These are phyloP conservation scores for Aspergillus eucalypticola DNA, from an alignment of 2,329 filamentous ascomycete genomes.

Conservation along the genomic window DNA sequence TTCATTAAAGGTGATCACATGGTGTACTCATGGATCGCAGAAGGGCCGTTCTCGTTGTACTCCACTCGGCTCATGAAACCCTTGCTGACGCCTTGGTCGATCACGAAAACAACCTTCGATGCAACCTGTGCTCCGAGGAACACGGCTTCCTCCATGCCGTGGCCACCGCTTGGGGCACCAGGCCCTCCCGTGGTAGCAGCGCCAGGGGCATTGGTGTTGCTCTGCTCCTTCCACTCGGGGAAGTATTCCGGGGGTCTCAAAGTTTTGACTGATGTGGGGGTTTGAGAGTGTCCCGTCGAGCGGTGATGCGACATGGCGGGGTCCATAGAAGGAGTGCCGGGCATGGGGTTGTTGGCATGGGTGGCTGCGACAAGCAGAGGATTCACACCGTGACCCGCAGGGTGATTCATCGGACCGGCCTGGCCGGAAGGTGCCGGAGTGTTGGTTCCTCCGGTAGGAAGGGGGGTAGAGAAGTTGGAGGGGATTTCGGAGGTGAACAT, in stretches of 20 bases:
- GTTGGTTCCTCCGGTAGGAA: constrained; percentile 87
- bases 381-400: constrained; percentile 68
- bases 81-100: constrained; percentile 66
- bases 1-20: constrained; percentile 31
- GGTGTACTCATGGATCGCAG: constrained; percentile 61
- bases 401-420: constrained; percentile 56
- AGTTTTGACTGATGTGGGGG: constrained; percentile 80
- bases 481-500: constrained; percentile 98
- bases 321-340: constrained; percentile 40
- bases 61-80: constrained; percentile 69
- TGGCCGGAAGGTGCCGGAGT: constrained; percentile 60
- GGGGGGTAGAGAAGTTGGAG: constrained; percentile 86
- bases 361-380: constrained; percentile 90
- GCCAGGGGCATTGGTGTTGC: constrained; percentile 38
- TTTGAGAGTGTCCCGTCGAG: constrained; percentile 68
- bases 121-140: constrained; percentile 88
- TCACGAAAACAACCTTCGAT: constrained; percentile 71
- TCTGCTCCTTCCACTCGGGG: constrained; percentile 81
- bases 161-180: constrained; percentile 26
- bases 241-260: constrained; percentile 81
- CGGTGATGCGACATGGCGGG: constrained; percentile 48
- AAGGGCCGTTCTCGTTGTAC: constrained; percentile 67
- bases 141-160: constrained; percentile 73
- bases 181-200: constrained; percentile 46
- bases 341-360: constrained; percentile 43